Evolutionary conservation across 805 yeast genomes (phyloP).

Genomic region (Ogataea populi-albae): DNA sequence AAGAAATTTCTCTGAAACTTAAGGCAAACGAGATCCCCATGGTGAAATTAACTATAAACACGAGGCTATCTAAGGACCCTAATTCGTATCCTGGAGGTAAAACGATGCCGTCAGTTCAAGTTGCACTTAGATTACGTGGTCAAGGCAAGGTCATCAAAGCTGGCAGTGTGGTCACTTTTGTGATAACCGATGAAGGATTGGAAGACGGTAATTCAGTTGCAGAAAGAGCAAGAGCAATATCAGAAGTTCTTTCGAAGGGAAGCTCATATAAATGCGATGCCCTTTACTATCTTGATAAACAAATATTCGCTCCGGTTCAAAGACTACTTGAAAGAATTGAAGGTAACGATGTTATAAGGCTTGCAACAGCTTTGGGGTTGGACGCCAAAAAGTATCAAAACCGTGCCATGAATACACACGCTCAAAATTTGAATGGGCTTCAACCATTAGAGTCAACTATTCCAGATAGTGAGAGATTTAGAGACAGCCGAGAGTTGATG

Average conservation of each 20-base stretch:
- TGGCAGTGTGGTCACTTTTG: constrained; percentile 85
- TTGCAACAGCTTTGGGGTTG: constrained; percentile 75
- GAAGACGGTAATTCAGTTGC: constrained; percentile 48
- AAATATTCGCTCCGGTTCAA: constrained; percentile 85
- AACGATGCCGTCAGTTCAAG: constrained; percentile 84
- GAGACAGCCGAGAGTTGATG: constrained; percentile 52
- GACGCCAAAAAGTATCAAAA: constrained; percentile 63
- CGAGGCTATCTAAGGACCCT: constrained; percentile 89
- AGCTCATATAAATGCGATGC: constrained; percentile 66
- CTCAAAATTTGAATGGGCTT: constrained; percentile 39
- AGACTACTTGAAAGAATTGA: constrained; percentile 81
- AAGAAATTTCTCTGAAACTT: constrained; percentile 54
- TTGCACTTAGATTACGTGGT: constrained; percentile 76
- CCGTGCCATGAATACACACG: constrained; percentile 40
- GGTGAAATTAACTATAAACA: constrained; percentile 74
- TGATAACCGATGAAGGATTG: constrained; percentile 54
- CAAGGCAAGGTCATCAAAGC: constrained; percentile 85
- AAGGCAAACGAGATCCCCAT: constrained; percentile 59
- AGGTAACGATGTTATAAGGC: constrained; percentile 76
- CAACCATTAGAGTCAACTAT: constrained; percentile 80
- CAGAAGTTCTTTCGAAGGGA: constrained; percentile 59
- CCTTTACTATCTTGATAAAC: constrained; percentile 78
- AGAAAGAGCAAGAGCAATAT: constrained; percentile 79
- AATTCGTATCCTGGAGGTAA: constrained; percentile 75
- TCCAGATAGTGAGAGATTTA: constrained; percentile 79